Percentiles rank a stretch among this genome's conserved stretches.
These are phyloP conservation scores for Kandelia obovata DNA, from an alignment of 345 rosid genomes.

Conservation along the genomic window DNA sequence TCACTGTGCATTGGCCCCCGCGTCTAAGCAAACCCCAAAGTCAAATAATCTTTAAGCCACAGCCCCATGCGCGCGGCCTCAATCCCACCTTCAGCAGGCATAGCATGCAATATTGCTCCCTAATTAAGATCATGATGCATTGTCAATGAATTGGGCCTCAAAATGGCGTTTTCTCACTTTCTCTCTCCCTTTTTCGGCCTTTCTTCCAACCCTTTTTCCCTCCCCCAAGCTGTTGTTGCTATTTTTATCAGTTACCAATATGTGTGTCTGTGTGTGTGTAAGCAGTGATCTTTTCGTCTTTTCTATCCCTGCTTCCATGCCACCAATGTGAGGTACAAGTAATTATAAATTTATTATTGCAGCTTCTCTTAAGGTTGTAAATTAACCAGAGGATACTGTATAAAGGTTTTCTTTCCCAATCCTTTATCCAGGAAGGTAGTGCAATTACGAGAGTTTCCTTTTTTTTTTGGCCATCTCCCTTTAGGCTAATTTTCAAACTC, in stretches of 20 bases:
- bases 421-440: too few species aligned
- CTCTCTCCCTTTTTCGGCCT: background rate
- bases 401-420: too few species aligned
- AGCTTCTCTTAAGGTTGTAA: too few species aligned
- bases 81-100: background rate
- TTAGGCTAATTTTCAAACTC: too few species aligned
- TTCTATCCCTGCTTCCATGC: too few species aligned
- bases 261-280: too few species aligned
- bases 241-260: background rate
- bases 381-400: too few species aligned
- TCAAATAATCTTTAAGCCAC: constrained; percentile 10
- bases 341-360: too few species aligned
- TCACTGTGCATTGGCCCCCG: constrained; percentile 7
- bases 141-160: background rate
- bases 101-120: background rate
- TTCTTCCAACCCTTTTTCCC: background rate
- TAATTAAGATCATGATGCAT: background rate
- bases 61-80: constrained; percentile 8
- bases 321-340: too few species aligned
- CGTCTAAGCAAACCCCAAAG: background rate
- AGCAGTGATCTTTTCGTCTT: too few species aligned
- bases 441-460: too few species aligned
- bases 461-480: too few species aligned
- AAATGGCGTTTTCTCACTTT: background rate
- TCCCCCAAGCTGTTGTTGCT: background rate